Evolutionary conservation across 176 grass and related monocot genomes (phyloP), one percentile per base, ranked within the genome.

Genomic region (Calamus simplicifolius): DNA sequence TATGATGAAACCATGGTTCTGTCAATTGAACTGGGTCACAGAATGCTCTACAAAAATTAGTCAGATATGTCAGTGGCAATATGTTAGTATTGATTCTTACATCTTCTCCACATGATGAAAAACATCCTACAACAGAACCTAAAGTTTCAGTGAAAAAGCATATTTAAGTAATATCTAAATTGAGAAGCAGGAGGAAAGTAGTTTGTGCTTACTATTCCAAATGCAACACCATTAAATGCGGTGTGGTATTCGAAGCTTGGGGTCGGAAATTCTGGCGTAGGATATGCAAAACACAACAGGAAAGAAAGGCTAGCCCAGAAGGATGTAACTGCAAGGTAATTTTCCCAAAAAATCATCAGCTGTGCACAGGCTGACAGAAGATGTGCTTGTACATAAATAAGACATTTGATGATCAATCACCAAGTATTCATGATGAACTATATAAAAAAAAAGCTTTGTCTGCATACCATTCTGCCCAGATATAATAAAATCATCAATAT

Each of bases 211-310:
- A 98, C 93, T 78, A 98, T 92, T 88, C 93, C 93, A 0, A 91
- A 92, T 73, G 81, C 81, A 53, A 98, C 93, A 48, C 93, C 93
- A 52, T 73, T 91, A 76, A 98, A 98, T 61, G 93, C 81, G 29
- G 93, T 59, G 57, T 98, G 93, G 62, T 78, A 92, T 18, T 98
- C 93, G 76, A 89, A 98, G 73, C 93, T 98, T 48, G 93, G 93
- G 4, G 93, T 98, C 19, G 87, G 87, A 50, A 92, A 79, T 58
- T 98, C 93, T 65, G 93, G 87, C 61, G 62, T 83, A 2, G 93
- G 93, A 62, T 98, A 98, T 25, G 93, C 84, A 68, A 98, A 92
- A 62, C 84, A 91, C 19, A 89, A 29, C 48, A 98, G 60, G 3
- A 98, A 67, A 51, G 93, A 82, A 54, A 98, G 73, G 50, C 81